Evolutionary conservation across 2,329 filamentous ascomycete species (phyloP).

Genomic region (Mycosphaerelloides madeirae): DNA sequence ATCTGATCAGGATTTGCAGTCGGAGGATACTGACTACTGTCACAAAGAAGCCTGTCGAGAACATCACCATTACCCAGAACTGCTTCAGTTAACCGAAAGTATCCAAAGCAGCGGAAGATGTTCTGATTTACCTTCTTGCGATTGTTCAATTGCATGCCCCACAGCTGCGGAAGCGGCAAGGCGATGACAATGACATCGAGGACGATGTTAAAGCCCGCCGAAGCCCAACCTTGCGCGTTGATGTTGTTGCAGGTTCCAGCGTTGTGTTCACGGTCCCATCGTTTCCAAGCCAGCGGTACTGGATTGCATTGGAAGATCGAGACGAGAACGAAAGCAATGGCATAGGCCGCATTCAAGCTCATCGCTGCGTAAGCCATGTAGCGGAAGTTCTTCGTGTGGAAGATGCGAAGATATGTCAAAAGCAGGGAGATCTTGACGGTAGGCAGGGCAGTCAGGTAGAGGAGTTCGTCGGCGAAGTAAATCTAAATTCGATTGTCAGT

Average conservation of each 20-base stretch:
- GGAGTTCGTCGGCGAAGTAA: constrained; percentile 15
- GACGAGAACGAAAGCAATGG: constrained; percentile 13
- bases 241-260: constrained; percentile 17
- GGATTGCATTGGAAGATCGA: constrained; percentile 19
- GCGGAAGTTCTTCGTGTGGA: constrained; percentile 12
- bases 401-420: constrained; percentile 21
- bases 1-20: constrained; percentile 18
- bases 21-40: constrained; percentile 16
- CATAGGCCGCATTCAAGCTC: constrained; percentile 13
- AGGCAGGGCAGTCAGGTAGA: constrained; percentile 15
- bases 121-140: constrained; percentile 11
- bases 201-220: constrained; percentile 16
- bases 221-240: constrained; percentile 19
- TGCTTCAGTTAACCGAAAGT: too few relatives aligned
- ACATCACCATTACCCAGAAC: constrained; percentile 20
- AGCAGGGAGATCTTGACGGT: constrained; percentile 18
- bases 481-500: constrained; percentile 4
- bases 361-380: constrained; percentile 10
- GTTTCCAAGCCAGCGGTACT: constrained; percentile 12
- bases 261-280: constrained; percentile 10
- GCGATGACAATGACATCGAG: constrained; percentile 20
- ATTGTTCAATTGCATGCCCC: constrained; percentile 19
- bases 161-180: constrained; percentile 19
- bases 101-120: too few relatives aligned
- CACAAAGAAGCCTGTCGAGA: constrained; percentile 18